Percentiles rank a stretch among this genome's conserved stretches.
phyloP scores from a whole-genome alignment of 2,329 filamentous ascomycete species.

The Cladosporium sp. region DNA sequence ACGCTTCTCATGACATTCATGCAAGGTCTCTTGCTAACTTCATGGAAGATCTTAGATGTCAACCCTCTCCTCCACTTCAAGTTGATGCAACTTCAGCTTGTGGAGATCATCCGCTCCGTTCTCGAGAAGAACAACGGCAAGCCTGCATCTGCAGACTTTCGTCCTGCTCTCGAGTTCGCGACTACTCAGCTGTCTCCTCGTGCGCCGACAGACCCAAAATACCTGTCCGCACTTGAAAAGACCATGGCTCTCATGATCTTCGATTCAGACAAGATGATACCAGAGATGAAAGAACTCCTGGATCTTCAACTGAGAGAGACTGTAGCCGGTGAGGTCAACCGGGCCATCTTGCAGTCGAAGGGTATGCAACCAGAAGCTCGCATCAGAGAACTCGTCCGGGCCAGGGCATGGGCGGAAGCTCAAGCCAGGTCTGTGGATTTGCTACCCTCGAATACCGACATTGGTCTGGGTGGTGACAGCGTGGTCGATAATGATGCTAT shows the following conservation, averaged over 20 bases:
- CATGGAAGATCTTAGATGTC: conserved; percentile 72
- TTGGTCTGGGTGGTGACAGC: conserved; percentile 37
- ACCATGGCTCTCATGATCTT: conserved; percentile 94
- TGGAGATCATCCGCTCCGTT: conserved; percentile 83
- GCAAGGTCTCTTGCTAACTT: conserved; percentile 12
- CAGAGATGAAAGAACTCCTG: conserved; percentile 70
- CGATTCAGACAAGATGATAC: conserved; percentile 71
- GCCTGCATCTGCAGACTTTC: conserved; percentile 65
- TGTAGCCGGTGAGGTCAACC: conserved; percentile 86
- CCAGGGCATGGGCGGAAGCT: conserved; percentile 80
- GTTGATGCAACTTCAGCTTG: conserved; percentile 81
- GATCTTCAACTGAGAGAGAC: conserved; percentile 73
- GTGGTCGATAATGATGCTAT: conserved; percentile 19
- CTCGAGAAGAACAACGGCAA: conserved; percentile 49
- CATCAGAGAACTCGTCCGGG: conserved; percentile 73
- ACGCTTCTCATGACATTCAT: conserved; percentile 14
- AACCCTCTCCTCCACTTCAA: conserved; percentile 84
- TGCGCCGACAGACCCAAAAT: conserved; percentile 74
- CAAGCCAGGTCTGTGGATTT: conserved; percentile 46
- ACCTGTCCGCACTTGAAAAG: conserved; percentile 80
- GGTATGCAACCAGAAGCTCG: conserved; percentile 72
- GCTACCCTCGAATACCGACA: conserved; percentile 36
- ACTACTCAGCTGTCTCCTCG: conserved; percentile 81
- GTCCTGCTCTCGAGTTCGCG: conserved; percentile 78
- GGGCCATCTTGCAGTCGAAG: conserved; percentile 74